Evolutionary conservation across 2,329 filamentous ascomycete genomes (phyloP).

Genomic region (Cucurbitaria berberidis): DNA sequence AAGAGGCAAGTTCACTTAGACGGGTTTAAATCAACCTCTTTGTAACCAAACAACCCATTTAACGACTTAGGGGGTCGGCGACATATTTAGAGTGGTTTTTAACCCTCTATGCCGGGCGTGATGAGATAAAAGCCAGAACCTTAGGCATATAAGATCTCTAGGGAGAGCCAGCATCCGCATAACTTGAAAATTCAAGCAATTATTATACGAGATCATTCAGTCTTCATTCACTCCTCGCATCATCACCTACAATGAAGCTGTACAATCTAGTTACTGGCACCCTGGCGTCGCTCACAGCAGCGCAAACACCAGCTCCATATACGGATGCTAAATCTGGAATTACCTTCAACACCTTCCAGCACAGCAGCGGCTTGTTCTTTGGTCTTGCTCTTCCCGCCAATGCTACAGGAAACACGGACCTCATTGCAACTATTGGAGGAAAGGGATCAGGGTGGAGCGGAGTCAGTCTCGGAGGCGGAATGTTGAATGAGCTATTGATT

Average conservation of each 20-base stretch:
- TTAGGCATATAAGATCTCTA: not conserved
- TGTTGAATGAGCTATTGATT: slow-evolving; percentile 57
- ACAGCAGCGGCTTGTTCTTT: slow-evolving; percentile 52
- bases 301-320: slow-evolving; percentile 31
- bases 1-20: not conserved
- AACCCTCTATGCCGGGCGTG: not conserved
- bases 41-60: no score
- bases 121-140: not conserved
- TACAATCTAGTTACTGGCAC: slow-evolving; percentile 12
- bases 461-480: slow-evolving; percentile 55
- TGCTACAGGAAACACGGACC: slow-evolving; percentile 54
- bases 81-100: not conserved
- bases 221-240: not conserved
- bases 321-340: slow-evolving; percentile 38
- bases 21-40: not conserved
- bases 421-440: slow-evolving; percentile 61
- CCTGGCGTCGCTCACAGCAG: slow-evolving; percentile 17
- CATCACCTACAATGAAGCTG: slow-evolving; percentile 27
- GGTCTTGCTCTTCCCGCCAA: slow-evolving; percentile 56
- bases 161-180: not conserved
- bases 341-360: slow-evolving; percentile 31
- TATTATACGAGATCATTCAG: not conserved
- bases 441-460: slow-evolving; percentile 58
- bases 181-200: not conserved
- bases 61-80: no score